Evolutionary conservation across 2,329 filamentous ascomycete genomes (phyloP), one percentile per base, ranked within the genome.

Genomic region (Alternaria postmessia): DNA sequence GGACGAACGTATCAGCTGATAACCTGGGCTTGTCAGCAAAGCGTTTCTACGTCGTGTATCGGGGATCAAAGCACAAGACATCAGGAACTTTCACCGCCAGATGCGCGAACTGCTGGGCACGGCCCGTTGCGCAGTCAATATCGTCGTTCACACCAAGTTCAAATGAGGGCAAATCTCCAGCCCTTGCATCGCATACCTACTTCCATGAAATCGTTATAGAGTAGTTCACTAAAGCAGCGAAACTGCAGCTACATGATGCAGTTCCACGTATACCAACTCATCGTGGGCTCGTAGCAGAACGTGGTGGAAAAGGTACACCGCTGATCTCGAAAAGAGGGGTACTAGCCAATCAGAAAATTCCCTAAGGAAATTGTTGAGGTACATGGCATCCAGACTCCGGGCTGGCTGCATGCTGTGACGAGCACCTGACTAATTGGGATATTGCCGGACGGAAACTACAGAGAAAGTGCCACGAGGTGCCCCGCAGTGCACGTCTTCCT

Each of bases 1-100:
- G 86, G 89, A 88, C 64, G 91, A 93, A 78, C 85, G 92, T 71
- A 82, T 93, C 49, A 78, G 75, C 57, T 67, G 65, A 67, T 54
- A 34, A 43, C 54, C 51, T 55, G 28, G 32, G 22, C 34, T 28
- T 11, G 24, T 58, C 20, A 24, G 11, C 20, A 9, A 12, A 42
- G 39, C 20, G 20, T 24, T 14, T 42, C 20, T 41, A 20, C 39
- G 20, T 14, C 20, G 12, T 42, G 39, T 20, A 42, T 24, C 34
- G 51, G 51, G 41, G 64, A 62, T 58, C 62, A 63, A 54, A 62
- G 62, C 62, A 64, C 59, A 57, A 49, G 48, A 56, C 62, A 66
- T 57, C 43, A 54, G 53, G 38, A 18, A 61, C 54, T 61, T 60
- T 68, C 67, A 73, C 69, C 69, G 68, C 70, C 61, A 61, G 41